Conservation (phyloP, 2,329 filamentous ascomycete species). For the Colletotrichum chrysophilum region DNA sequence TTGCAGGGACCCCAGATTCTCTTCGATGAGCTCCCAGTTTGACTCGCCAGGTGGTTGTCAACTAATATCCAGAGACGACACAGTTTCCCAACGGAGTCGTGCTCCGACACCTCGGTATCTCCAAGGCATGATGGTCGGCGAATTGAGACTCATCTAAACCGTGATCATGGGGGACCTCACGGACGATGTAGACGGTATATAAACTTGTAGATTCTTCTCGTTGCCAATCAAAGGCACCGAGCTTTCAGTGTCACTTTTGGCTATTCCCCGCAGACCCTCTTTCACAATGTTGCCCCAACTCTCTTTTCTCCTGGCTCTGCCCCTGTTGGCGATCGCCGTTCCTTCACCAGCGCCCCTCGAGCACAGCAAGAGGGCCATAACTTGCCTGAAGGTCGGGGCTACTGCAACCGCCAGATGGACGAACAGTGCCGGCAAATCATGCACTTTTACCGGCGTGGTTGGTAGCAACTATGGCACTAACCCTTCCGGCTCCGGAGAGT, state of each 20-base stretch:
- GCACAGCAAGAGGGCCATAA: conserved; percentile 33
- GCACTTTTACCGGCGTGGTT: conserved; percentile 48
- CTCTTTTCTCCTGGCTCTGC: conserved; percentile 12
- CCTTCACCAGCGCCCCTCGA: not conserved
- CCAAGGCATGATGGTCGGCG: not conserved
- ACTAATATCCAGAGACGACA: not conserved
- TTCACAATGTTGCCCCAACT: conserved; percentile 9
- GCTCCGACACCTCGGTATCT: not conserved
- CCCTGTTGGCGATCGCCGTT: conserved; percentile 8
- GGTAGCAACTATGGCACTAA: conserved; percentile 54
- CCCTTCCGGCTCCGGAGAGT: conserved; percentile 46
- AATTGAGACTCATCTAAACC: not conserved
- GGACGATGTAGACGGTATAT: not conserved
- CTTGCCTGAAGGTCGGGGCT: conserved; percentile 41
- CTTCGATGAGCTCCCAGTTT: not conserved
- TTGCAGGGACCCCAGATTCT: not conserved
- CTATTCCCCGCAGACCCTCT: not conserved
- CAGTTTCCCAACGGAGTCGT: not conserved
- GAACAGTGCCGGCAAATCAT: conserved; percentile 44
- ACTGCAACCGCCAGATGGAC: conserved; percentile 52
- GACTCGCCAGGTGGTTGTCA: not conserved
- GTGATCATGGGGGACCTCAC: not conserved
- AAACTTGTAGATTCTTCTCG: not conserved
- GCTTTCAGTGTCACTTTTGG: rapidly evolving
- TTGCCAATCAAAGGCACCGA: not conserved